Conservation (phyloP, 345 rosid species). For the Brassica juncea region DNA sequence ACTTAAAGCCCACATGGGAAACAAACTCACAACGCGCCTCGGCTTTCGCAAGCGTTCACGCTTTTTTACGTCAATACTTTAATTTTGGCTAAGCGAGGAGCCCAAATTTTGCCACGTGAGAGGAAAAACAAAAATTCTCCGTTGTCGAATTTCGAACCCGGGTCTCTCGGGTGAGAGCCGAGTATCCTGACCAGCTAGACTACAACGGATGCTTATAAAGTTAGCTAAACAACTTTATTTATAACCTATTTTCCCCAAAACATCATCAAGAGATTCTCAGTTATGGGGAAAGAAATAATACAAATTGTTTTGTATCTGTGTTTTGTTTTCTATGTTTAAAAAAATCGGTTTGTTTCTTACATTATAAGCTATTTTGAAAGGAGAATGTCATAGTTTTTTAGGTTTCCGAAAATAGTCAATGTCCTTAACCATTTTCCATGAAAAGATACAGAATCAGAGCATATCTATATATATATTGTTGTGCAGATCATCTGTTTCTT, state of each 20-base stretch:
- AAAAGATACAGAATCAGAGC: neutral
- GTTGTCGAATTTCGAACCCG: conserved; percentile 11
- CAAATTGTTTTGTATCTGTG: neutral
- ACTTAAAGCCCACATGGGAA: conserved; percentile 25
- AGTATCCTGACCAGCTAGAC: conserved; percentile 67
- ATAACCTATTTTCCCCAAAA: neutral
- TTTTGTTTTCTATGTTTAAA: neutral
- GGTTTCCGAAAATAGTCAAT: neutral
- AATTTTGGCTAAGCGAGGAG: neutral
- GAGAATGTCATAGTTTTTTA: neutral
- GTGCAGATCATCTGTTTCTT: neutral
- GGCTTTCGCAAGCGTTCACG: conserved; percentile 32
- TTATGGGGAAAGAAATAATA: neutral
- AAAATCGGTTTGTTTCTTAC: neutral
- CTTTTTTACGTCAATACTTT: conserved; percentile 26
- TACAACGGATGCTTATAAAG: conserved; percentile 18
- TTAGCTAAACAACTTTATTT: neutral
- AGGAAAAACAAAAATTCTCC: neutral
- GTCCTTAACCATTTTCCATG: neutral
- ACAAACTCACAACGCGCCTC: conserved; percentile 40
- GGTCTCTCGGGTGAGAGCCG: conserved; percentile 72
- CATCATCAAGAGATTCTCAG: neutral
- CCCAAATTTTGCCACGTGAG: neutral
- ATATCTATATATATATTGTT: neutral
- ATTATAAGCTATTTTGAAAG: neutral